Evolutionary conservation across 2,329 filamentous ascomycete species (phyloP), one percentile per base, ranked within the genome.

Genomic region (Chalara sp.): DNA sequence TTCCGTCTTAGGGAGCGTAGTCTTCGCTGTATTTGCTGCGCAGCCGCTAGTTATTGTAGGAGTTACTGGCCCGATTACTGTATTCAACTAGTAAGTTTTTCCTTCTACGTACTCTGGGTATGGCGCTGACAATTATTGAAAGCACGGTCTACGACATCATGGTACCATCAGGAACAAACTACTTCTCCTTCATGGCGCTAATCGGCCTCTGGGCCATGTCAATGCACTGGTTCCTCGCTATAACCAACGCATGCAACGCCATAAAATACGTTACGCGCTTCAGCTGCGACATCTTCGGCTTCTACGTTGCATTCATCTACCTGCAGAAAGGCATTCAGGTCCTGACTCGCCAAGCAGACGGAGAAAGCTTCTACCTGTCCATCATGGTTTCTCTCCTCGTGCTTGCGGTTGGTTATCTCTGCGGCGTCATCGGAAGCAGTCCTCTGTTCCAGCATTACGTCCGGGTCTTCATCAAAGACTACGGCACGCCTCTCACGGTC

Each of bases 101-200:
- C 29, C 35, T 28, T 7, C 28, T 10, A 4, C 6, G 31, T 32
- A 33, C n/a, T n/a, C 13, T 30, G 28, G 33, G n/a, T 6, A n/a
- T 44, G 13, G 48, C 13, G 5, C 29, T 44, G 29, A 48, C 53
- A 35, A 59, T 47, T 6, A 12, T 6, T 11, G 63, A 91, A 87
- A n/a, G 87, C 64, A 96, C 90, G 4, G 88, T 95, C 3, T 95
- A 91, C 71, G 86, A 93, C 67, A 95, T 96, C 57, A 87, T 96
- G 65, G 72, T 76, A 1, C 84, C 86, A 1, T 82, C 82, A 0
- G 87, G 87, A 1, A 87, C 86, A 5, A 84, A 91, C 63, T 95
- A 92, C 64, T 81, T 95, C 49, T 81, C 84, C 6, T 96, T 96
- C 67, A 95, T 95, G 90, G 85, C 83, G 62, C 92, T 90, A 86